Base-by-base conservation (phyloP, 2,329 filamentous ascomycete genomes). In the Scedosporium boydii region DNA sequence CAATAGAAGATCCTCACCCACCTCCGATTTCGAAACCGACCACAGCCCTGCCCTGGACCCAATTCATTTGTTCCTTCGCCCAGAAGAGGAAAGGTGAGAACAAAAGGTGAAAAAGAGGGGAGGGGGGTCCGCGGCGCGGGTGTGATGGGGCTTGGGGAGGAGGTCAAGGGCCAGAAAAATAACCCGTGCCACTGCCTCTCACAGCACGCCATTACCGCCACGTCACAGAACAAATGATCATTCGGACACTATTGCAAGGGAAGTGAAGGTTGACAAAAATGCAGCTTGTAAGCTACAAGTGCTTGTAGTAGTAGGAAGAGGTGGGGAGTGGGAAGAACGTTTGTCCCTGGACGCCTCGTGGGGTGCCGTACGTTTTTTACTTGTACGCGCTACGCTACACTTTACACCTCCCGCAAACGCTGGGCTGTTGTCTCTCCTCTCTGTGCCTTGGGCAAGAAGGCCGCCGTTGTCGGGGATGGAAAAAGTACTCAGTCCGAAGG, bases 41-140 rank as follows among this genome's bases (percentile, higher is more conserved):
- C 44, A 21, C 44, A 21, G 44, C n/a, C 34, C 9, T 38, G 34
- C 10, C 34, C 34, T 38, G 10, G 10, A n/a, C 44, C 44, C 44
- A 48, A 21, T 48, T 48, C 44, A 18, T n/a, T 48, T 48, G n/a
- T 48, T 38, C 34, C 34, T 14, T n/a, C 51, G 7, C 51, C 51
- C 21, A 26, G 21, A 55, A 55, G 12, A 55, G 51, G 23, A 55
- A 55, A 55, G 21, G 51, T 14, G 21, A 23, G 51, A 23, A 66
- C 65, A 65, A 66, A 65, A 67, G 67, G 55, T 65, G 66, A 46
- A 65, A 53, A 53, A 48, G n/a, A 21, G n/a, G 34, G 44, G 44
- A 21, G n/a, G 44, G 44, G 44, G 14, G 44, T 21, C n/a, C 14
- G 61, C 67, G 58, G 57, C 38, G 63, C 63, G 62, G 53, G 65